Base-by-base conservation (phyloP, 208 protist genomes). In the Trypanosoma vivax region DNA sequence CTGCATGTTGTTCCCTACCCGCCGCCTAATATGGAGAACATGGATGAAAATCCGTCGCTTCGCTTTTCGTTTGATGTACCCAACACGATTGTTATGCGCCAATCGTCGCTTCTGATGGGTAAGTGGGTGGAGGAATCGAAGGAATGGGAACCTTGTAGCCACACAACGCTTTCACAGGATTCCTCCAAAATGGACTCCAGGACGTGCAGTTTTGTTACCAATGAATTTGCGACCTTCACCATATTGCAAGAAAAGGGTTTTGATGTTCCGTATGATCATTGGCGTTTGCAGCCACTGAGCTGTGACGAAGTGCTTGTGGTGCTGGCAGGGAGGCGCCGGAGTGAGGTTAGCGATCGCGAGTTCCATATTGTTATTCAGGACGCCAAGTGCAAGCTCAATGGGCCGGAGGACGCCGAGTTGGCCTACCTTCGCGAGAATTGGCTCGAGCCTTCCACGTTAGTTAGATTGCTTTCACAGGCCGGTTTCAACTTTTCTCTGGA, bases 161-260 rank as follows among this genome's bases (percentile, higher is more conserved):
- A 90, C 34, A 80, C 76, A 43, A 79, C 50, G 28, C 65, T 23
- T 60, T 47, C n/a, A 70, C 60, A 60, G 10, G 52, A 76, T 3
- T 46, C 57, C 5, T 81, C 65, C 9, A 46, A 27, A 11, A 14
- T 21, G 9, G 52, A 64, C 48, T 57, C 54, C 23, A 67, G 83
- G 19, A 66, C 70, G 1, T 76, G 73, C 18, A 82, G 81, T 25
- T 94, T 96, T 57, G 31, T 60, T 19, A 80, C 78, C 23, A 50
- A 59, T 7, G 79, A 94, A 70, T 76, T 96, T n/a, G 66, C 79
- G 3, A 80, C 82, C 45, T 90, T 92, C 43, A 87, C 90, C 13
- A 65, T 96, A 19, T 75, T 96, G 13, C 90, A 96, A 50, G 87
- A 94, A 52, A 92, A 83, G 31, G 83, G 77, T 23, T 94, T 85